phyloP scores from a whole-genome alignment of 768 basidiomycete species.

The Suillus discolor region DNA sequence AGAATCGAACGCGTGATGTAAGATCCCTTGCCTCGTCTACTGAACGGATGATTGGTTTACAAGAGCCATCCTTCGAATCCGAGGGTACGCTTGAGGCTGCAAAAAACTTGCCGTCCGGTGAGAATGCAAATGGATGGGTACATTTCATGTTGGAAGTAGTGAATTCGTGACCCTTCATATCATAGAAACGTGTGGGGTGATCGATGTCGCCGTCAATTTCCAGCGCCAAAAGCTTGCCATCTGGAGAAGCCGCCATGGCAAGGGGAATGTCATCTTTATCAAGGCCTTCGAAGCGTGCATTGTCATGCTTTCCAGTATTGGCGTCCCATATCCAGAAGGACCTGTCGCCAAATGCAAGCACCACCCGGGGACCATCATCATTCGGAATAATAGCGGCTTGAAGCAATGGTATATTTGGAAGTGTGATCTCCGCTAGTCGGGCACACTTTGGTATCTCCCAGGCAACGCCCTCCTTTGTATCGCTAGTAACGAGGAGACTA shows the following conservation, averaged over 20 bases:
- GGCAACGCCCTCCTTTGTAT: background rate
- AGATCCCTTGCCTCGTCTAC: background rate
- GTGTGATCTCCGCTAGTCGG: background rate
- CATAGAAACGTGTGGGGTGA: background rate
- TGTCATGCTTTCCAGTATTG: background rate
- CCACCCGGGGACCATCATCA: background rate
- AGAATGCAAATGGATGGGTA: conserved; percentile 2
- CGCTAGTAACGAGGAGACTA: background rate
- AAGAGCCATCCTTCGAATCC: background rate
- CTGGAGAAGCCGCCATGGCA: background rate
- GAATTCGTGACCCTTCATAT: background rate
- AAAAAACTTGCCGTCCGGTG: background rate
- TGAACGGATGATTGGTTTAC: background rate
- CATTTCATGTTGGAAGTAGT: background rate
- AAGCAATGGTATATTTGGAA: conserved; percentile 4
- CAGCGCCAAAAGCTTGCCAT: background rate
- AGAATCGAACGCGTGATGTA: background rate
- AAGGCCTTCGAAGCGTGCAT: background rate
- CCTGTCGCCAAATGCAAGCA: conserved; percentile 3
- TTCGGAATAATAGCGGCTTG: conserved; percentile 1
- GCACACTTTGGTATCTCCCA: background rate
- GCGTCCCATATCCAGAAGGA: conserved; percentile 5
- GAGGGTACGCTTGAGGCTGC: background rate
- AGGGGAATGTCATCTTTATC: background rate
- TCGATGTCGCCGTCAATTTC: background rate